A percentile compares a stretch with the other conserved stretches of the same genome.
Conservation (phyloP, 306 rosid species). For the Cucumis melo region DNA sequence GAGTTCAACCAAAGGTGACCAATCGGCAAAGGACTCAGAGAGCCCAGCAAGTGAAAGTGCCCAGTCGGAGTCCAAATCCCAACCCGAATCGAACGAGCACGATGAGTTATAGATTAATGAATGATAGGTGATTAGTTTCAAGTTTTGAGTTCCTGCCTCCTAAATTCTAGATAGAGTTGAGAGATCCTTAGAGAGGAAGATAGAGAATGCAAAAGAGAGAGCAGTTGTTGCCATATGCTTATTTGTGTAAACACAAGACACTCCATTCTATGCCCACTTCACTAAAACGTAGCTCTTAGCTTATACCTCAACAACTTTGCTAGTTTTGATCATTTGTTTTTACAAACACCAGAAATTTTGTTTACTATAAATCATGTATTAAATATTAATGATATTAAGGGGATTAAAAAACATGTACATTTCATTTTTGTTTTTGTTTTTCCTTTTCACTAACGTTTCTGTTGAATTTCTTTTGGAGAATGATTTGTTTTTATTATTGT, state of each 20-base stretch:
- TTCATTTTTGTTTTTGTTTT: background rate
- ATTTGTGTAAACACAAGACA: background rate
- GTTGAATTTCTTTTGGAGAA: background rate
- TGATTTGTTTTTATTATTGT: too few relatives aligned
- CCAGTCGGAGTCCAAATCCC: slow-evolving; percentile 21
- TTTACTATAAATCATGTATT: background rate
- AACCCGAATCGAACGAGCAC: slow-evolving; percentile 24
- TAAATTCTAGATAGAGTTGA: slow-evolving; percentile 3
- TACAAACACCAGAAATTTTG: background rate
- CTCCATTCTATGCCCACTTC: background rate
- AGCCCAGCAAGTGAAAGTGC: slow-evolving; percentile 18
- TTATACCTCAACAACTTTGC: background rate
- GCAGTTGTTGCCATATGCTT: background rate
- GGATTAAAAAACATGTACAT: background rate
- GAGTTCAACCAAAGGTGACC: slow-evolving; percentile 20
- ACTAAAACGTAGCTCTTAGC: background rate
- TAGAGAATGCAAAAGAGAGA: slow-evolving; percentile 10
- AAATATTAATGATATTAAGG: background rate
- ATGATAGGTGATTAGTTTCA: slow-evolving; percentile 13
- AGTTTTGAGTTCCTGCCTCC: slow-evolving; percentile 19
- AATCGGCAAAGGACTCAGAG: slow-evolving; percentile 24
- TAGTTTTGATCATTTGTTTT: background rate
- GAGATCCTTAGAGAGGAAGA: slow-evolving; percentile 7
- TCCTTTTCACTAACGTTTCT: background rate
- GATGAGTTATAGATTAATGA: slow-evolving; percentile 58